Base-by-base conservation (phyloP, 192 early-diverging fungal genomes). In the Endogone sp. region DNA sequence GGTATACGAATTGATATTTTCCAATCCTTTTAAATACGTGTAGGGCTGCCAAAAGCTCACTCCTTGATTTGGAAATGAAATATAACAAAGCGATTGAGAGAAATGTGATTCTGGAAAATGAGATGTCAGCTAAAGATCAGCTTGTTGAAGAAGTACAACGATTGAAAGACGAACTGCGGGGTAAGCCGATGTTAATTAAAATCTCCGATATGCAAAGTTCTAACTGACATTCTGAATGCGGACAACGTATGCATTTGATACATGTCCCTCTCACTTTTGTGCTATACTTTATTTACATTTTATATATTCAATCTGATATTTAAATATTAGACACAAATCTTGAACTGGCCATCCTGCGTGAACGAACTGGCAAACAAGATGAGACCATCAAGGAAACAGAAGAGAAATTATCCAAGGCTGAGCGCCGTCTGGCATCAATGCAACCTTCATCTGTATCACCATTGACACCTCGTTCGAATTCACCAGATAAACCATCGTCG, bases 81-180 rank as follows among this genome's bases (percentile, higher is more conserved):
- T 85, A 89, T 37, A 90, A 88, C 69, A 87, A 81, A 60, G 89
- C 88, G 1, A 76, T 92, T 37, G 90, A 93, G 77, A 72, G 86
- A 58, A 89, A 85, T 63, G 82, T 81, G 29, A 82, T 88, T 29
- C 81, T 93, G 63, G 81, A 86, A 68, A 80, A 82, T 59, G 91
- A 93, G 65, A 82, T 89, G 27, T 76, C 89, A 63, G 69, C 81
- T 13, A 93, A 91, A 76, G 86, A 86, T 72, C 72, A 82, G 29
- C 74, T 93, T 27, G 81, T 81, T 3, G 89, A 89, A 31, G 88
- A 93, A 75, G 87, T 89, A 11, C 92, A 91, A 72, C 75, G 90
- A 74, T 74, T 93, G 27, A 90, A 89, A 71, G 92, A 93, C 63
- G 90, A 93, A 74, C 81, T 93, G 6, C 74, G 78, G 73, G 85